phyloP scores from a whole-genome alignment of 306 rosid species.

The Ormosia semicastrata region DNA sequence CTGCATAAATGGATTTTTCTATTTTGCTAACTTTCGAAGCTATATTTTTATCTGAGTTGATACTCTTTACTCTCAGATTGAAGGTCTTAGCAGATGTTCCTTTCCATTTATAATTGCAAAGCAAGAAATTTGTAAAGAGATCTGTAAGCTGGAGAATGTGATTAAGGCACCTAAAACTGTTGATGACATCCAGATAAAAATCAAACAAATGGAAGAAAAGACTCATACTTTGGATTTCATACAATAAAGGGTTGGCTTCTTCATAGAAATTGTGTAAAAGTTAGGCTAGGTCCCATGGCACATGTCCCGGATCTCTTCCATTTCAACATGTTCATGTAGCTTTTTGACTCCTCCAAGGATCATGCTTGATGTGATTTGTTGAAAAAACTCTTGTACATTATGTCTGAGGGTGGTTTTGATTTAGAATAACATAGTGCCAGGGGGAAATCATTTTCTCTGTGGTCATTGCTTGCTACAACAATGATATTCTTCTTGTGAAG shows the following conservation, averaged over 20 bases:
- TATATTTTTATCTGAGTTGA: conserved; percentile 18
- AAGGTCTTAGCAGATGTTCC: conserved; percentile 80
- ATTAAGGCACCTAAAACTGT: conserved; percentile 52
- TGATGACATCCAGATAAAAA: conserved; percentile 34
- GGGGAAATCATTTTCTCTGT: too few relatives aligned
- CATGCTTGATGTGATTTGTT: conserved; percentile 86
- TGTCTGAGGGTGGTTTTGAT: conserved; percentile 67
- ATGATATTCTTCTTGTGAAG: too few relatives aligned
- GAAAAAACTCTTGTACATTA: conserved; percentile 64
- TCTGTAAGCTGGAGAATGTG: conserved; percentile 62
- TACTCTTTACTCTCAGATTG: conserved; percentile 52
- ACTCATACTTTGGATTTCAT: conserved; percentile 68
- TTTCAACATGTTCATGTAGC: conserved; percentile 66
- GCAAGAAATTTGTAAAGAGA: conserved; percentile 80
- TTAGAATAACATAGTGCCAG: too few relatives aligned
- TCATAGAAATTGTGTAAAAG: conserved; percentile 61
- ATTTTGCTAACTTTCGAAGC: conserved; percentile 4
- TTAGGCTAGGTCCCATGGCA: conserved; percentile 61
- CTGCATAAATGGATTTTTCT: background rate
- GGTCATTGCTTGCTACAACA: too few relatives aligned
- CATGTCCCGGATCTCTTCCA: conserved; percentile 57
- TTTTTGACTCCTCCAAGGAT: conserved; percentile 81
- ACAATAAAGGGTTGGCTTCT: conserved; percentile 95
- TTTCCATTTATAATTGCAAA: conserved; percentile 92
- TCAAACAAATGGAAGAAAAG: conserved; percentile 54